Evolutionary conservation across 805 yeast genomes (phyloP).

Genomic region (Metschnikowia aberdeeniae): DNA sequence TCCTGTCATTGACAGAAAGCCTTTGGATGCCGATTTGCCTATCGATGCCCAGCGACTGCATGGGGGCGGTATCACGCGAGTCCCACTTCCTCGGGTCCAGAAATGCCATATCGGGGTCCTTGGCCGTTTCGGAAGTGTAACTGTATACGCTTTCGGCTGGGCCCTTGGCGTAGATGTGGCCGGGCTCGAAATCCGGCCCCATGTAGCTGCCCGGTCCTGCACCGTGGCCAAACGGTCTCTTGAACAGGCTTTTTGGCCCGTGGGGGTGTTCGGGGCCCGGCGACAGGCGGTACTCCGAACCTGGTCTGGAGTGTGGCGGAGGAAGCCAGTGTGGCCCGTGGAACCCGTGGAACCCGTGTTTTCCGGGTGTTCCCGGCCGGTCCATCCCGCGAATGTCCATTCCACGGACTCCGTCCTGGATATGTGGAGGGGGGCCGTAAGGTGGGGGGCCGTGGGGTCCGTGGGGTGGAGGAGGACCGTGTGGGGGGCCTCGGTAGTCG

Average conservation of each 20-base stretch:
- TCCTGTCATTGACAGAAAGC: neutral
- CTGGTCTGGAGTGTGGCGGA: too few species aligned
- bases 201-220: neutral
- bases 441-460: neutral
- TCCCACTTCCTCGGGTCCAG: neutral
- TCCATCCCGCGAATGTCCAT: neutral
- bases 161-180: neutral
- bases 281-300: too few species aligned
- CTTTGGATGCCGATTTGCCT: slow-evolving; percentile 3
- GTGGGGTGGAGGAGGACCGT: neutral
- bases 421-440: neutral
- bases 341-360: too few species aligned
- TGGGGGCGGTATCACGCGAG: neutral
- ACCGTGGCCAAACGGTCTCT: neutral
- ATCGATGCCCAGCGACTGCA: slow-evolving; percentile 2
- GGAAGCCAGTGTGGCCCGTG: neutral
- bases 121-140: neutral
- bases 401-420: too few species aligned
- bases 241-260: neutral
- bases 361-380: neutral
- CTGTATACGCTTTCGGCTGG: neutral
- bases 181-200: neutral
- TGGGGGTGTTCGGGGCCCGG: neutral
- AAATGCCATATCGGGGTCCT: neutral
- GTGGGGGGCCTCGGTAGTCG: neutral